phyloP scores from a whole-genome alignment of 371 early-diverging fungal genomes.

The Apophysomyces variabilis region DNA sequence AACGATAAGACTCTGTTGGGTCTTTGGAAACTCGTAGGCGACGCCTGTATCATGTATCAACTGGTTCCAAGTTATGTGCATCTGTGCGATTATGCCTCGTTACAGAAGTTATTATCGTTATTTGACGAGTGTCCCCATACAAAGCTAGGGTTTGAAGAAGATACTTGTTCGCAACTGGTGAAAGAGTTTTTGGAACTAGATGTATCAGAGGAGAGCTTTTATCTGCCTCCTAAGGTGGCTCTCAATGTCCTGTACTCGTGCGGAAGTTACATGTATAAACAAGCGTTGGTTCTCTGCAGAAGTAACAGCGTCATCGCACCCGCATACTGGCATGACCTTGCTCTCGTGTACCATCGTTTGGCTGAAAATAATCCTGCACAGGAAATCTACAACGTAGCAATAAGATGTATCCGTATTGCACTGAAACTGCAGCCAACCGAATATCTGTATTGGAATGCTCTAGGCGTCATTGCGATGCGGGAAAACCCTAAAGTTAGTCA shows the following conservation, averaged over 20 bases:
- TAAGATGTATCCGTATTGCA: constrained; percentile 65
- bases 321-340: constrained; percentile 56
- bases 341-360: constrained; percentile 47
- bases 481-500: constrained; percentile 72
- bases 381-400: constrained; percentile 29
- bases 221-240: constrained; percentile 39
- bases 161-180: constrained; percentile 30
- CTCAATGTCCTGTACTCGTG: constrained; percentile 49
- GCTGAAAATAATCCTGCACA: constrained; percentile 25
- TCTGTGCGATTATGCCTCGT: constrained; percentile 40
- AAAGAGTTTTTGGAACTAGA: constrained; percentile 36
- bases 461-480: constrained; percentile 70
- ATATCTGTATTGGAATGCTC: constrained; percentile 72
- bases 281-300: constrained; percentile 51
- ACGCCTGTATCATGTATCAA: constrained; percentile 63
- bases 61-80: constrained; percentile 53
- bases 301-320: constrained; percentile 40
- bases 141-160: constrained; percentile 42
- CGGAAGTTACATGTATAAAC: constrained; percentile 54
- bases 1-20: constrained; percentile 44
- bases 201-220: constrained; percentile 25
- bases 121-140: constrained; percentile 36
- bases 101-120: constrained; percentile 41
- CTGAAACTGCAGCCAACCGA: constrained; percentile 66
- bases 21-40: constrained; percentile 76